Conservation (phyloP, 2,329 filamentous ascomycete species). For the Hypoxylon sp. region DNA sequence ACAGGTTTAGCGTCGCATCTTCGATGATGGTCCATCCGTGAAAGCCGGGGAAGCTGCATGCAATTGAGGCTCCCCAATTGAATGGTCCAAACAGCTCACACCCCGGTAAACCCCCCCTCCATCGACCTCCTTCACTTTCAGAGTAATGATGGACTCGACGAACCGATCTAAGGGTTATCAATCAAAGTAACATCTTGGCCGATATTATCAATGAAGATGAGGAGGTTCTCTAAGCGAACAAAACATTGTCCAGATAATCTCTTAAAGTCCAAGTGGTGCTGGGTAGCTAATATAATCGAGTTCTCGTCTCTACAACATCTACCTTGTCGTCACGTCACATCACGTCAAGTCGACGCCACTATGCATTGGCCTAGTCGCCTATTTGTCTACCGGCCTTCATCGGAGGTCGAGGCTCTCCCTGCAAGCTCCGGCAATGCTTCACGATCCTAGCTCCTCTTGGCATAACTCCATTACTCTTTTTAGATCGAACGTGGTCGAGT, state of each 20-base stretch:
- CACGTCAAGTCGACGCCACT: slow-evolving; percentile 43
- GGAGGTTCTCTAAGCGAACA: slow-evolving; percentile 5
- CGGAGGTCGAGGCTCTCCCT: slow-evolving; percentile 39
- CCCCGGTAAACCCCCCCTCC: slow-evolving; percentile 3
- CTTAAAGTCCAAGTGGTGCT: slow-evolving; percentile 3
- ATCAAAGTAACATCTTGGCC: slow-evolving; percentile 18
- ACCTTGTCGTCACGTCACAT: slow-evolving; percentile 33
- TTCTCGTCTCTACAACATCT: slow-evolving; percentile 11
- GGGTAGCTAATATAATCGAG: slow-evolving; percentile 35
- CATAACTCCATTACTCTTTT: slow-evolving; percentile 29
- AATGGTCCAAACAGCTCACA: slow-evolving; percentile 34
- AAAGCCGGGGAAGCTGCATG: slow-evolving; percentile 40
- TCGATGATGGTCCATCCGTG: slow-evolving; percentile 36
- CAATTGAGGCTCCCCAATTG: slow-evolving; percentile 41
- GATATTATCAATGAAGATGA: slow-evolving; percentile 9
- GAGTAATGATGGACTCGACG: slow-evolving; percentile 29
- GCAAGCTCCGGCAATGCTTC: slow-evolving; percentile 44
- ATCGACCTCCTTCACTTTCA: slow-evolving; percentile 23
- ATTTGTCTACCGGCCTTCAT: slow-evolving; percentile 37
- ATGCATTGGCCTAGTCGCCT: slow-evolving; percentile 36
- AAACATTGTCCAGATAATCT: background rate
- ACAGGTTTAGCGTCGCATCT: slow-evolving; percentile 40
- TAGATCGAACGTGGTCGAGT: slow-evolving; percentile 38
- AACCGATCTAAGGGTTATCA: slow-evolving; percentile 7
- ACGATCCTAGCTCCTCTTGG: slow-evolving; percentile 36